Evolutionary conservation across 345 rosid genomes (phyloP), one percentile per base, ranked within the genome.

Genomic region (Microcos paniculata): DNA sequence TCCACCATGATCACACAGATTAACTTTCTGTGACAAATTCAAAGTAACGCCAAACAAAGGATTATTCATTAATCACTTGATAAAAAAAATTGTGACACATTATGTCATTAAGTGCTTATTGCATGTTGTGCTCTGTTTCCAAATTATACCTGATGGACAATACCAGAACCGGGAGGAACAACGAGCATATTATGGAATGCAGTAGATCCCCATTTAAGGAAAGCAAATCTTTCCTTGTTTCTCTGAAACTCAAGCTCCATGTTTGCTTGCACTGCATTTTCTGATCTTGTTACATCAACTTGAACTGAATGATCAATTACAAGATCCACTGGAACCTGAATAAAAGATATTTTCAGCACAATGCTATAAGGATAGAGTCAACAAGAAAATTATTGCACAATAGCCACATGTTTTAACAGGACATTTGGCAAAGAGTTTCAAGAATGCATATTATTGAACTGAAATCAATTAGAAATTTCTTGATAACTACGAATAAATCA

Each of bases 91-190:
- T 68, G 23, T 8, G 2, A 2, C n/a, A 45, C 28, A 46, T 48
- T 30, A 28, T 28, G 24, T 48, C 72, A 68, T n/a, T 4, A 69
- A 68, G 16, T 48, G 42, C 18, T 49, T 28, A 42, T 21, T 12
- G n/a, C 45, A 56, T 71, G 46, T 23, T 52, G 64, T 38, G 64
- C 16, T 66, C 24, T 55, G 72, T 77, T 61, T 59, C 63, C 68
- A 43, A 49, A n/a, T 31, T 55, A 76, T 90, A 93, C 99, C 93
- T 96, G 98, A 88, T 96, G 99, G 62, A 96, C 99, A 70, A 96
- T 96, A 74, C 99, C 99, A 79, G 99, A 96, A 55, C 99, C 99
- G 45, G 99, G 99, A 76, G 99, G 99, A 63, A 96, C 99, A 78
- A 96, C 98, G 77, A 96, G 97, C 97, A 94, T 96, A 82, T 96